Evolutionary conservation across 148 eudicot species (phyloP).

Genomic region (Fagopyrum esculentum): DNA sequence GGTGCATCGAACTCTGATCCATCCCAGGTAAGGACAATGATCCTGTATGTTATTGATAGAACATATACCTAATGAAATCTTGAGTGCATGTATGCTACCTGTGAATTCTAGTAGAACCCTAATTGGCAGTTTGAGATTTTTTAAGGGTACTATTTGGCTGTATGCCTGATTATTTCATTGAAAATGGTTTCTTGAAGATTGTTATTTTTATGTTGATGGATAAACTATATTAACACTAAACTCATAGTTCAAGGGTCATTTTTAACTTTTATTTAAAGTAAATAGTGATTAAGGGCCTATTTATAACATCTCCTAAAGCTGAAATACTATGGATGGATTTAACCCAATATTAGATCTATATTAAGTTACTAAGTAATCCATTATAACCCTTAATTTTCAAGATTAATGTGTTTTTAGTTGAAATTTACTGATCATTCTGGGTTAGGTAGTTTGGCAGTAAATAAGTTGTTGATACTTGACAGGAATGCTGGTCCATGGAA

Average conservation of each 20-base stretch:
- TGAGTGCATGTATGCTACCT: background rate
- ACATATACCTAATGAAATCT: background rate
- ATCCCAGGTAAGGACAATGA: conserved; percentile 28
- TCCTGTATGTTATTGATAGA: background rate
- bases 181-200: no score
- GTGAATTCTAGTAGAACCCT: background rate
- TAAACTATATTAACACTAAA: no score
- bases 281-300: no score
- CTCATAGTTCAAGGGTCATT: no score
- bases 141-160: background rate
- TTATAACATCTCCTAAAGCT: no score
- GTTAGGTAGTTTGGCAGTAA: no score
- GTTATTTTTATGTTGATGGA: no score
- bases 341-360: no score
- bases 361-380: no score
- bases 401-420: background rate
- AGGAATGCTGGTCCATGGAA: conserved; percentile 55
- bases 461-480: background rate
- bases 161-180: no score
- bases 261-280: no score
- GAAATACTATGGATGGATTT: no score
- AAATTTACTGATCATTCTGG: background rate
- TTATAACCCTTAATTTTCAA: background rate
- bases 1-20: conserved; percentile 21
- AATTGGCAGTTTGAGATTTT: background rate